Evolutionary conservation across 352 stramenopile genomes (phyloP), one percentile per base, ranked within the genome.

Genomic region (Pythium dissotocum): DNA sequence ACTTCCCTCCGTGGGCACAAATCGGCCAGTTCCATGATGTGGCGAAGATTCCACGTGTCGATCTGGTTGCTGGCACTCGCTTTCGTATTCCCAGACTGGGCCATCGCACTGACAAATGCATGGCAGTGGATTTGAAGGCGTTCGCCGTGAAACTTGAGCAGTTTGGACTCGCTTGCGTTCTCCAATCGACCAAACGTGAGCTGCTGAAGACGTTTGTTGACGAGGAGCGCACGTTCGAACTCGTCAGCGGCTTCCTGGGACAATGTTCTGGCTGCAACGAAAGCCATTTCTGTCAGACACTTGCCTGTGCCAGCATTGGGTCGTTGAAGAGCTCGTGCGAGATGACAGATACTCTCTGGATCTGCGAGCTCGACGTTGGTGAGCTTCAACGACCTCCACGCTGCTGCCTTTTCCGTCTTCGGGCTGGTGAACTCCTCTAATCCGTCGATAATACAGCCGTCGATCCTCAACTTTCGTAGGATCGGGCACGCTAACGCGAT

Each of bases 21-120:
- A 30, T 30, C 46, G 16, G 46, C 46, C n/a, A 53, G 8, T 3
- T 53, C 46, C 46, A 53, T 53, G 46, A 53, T 53, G 46, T 53
- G 46, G n/a, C 46, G 46, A 12, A 53, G 46, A 53, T 53, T 53
- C 46, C 46, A 53, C 7, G 46, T 53, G 14, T 53, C 46, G 6
- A 53, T 53, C 6, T 14, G n/a, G n/a, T n/a, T 13, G 18, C 46
- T 30, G 6, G 21, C 46, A 53, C 7, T 53, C 7, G 42, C 8
- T 44, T 44, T 44, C 36, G 10, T 3, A 16, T 16, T 16, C 4
- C 3, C 36, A 44, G 3, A 12, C 16, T 7, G 36, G 3, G 36
- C 16, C 36, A 44, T 7, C 6, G 16, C n/a, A n/a, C 46, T 53
- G n/a, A 53, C n/a, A 8, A 53, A 24, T 3, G 46, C 46, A n/a